Evolutionary conservation across 2,329 filamentous ascomycete species (phyloP).

Genomic region (Xylaria sp.): DNA sequence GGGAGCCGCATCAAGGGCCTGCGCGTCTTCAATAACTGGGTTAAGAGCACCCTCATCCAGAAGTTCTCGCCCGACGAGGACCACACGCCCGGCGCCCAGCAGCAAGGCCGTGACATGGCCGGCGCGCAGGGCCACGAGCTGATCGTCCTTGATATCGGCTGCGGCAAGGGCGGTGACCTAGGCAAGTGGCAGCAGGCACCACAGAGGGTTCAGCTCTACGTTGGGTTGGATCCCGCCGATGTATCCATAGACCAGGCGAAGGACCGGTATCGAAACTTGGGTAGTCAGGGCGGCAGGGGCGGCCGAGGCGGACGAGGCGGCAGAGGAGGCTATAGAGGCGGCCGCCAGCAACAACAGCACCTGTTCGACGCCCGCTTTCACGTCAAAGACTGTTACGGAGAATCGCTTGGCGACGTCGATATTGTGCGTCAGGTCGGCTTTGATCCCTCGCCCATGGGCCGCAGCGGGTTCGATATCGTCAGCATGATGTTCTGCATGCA

Average conservation of each 20-base stretch:
- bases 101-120: constrained; percentile 57
- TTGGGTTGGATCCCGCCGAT: constrained; percentile 92
- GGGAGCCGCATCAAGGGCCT: constrained; percentile 96
- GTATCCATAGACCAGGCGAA: constrained; percentile 90
- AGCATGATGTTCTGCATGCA: constrained; percentile 99
- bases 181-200: constrained; percentile 96
- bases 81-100: constrained; percentile 69
- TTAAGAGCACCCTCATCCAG: constrained; percentile 97
- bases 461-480: constrained; percentile 92
- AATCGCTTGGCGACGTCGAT: constrained; percentile 82
- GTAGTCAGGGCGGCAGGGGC: constrained; percentile 64
- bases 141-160: constrained; percentile 91
- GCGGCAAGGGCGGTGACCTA: constrained; percentile 94
- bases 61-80: constrained; percentile 90
- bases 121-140: constrained; percentile 68
- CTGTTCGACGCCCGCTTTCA: constrained; percentile 89
- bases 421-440: constrained; percentile 90
- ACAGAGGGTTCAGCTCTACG: constrained; percentile 91
- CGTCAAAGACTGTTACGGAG: constrained; percentile 91
- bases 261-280: constrained; percentile 83
- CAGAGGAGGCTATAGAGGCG: constrained; percentile 58
- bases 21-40: constrained; percentile 97
- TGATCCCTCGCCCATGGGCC: constrained; percentile 77
- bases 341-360: constrained; percentile 62
- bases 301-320: constrained; percentile 63